These are phyloP conservation scores for Cladosporium sp. DNA, from an alignment of 2,329 filamentous ascomycete genomes.

Conservation along the genomic window DNA sequence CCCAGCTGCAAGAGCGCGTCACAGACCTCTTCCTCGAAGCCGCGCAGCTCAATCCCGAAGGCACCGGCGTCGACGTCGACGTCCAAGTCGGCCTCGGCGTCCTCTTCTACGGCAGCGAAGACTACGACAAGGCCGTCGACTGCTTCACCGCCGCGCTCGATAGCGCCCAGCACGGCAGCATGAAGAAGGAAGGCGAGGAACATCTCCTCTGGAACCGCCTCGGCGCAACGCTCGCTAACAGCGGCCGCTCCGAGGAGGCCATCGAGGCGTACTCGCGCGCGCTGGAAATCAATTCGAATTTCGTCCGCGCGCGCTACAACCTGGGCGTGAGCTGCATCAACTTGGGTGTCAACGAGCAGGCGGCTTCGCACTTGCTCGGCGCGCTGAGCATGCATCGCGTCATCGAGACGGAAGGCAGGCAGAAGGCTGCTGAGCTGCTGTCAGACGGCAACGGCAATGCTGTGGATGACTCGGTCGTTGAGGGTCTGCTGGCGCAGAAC, in stretches of 20 bases:
- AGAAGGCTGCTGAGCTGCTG: slow-evolving; percentile 81
- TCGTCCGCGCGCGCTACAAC: slow-evolving; percentile 95
- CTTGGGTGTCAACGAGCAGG: slow-evolving; percentile 91
- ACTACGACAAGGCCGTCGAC: slow-evolving; percentile 98
- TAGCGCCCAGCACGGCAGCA: slow-evolving; percentile 77
- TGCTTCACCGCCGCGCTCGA: slow-evolving; percentile 93
- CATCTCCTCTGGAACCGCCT: slow-evolving; percentile 97
- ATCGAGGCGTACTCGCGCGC: slow-evolving; percentile 96
- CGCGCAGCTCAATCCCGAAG: slow-evolving; percentile 86
- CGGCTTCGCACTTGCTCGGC: slow-evolving; percentile 87
- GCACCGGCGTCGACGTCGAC: slow-evolving; percentile 96
- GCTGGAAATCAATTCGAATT: slow-evolving; percentile 86
- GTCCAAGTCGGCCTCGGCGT: slow-evolving; percentile 97
- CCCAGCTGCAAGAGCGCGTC: slow-evolving; percentile 85
- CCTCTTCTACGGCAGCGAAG: slow-evolving; percentile 95
- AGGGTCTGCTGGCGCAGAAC: slow-evolving; percentile 91
- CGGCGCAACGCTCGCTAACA: slow-evolving; percentile 93
- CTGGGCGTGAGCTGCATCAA: slow-evolving; percentile 96
- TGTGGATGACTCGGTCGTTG: slow-evolving; percentile 72
- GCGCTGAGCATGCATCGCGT: slow-evolving; percentile 95
- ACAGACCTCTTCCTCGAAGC: slow-evolving; percentile 89
- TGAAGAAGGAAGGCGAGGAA: slow-evolving; percentile 81
- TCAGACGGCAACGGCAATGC: slow-evolving; percentile 54
- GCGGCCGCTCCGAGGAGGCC: slow-evolving; percentile 88
- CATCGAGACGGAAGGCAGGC: slow-evolving; percentile 80